Conservation (phyloP, 2,329 filamentous ascomycete species). For the Sporothrix inflata region DNA sequence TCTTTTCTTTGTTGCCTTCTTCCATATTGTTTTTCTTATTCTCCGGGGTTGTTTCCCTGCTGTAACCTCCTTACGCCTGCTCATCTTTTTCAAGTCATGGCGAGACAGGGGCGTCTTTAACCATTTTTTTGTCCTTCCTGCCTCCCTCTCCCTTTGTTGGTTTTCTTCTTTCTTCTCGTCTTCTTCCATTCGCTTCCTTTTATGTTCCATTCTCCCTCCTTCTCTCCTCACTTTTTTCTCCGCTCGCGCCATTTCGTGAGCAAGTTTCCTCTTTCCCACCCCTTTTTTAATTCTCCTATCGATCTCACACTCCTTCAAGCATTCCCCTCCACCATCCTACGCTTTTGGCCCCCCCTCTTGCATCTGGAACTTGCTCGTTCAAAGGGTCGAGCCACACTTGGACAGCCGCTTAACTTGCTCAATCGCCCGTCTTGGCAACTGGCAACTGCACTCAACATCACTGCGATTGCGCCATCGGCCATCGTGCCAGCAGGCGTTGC, state of each 20-base stretch:
- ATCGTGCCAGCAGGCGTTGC: neutral
- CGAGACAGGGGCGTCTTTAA: neutral
- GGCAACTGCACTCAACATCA: no score
- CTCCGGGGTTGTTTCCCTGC: neutral
- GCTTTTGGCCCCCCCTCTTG: neutral
- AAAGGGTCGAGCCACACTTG: constrained; percentile 2
- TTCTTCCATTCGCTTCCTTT: neutral
- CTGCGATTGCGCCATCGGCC: neutral
- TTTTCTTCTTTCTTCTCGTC: neutral
- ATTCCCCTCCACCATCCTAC: neutral
- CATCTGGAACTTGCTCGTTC: constrained; percentile 25
- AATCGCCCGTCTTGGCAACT: neutral
- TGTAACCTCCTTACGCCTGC: neutral
- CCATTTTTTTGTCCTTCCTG: neutral
- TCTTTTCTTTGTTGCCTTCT: neutral
- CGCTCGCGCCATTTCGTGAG: constrained; percentile 11
- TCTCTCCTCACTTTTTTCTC: neutral
- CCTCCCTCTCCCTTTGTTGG: no score
- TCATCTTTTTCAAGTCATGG: constrained; percentile 7
- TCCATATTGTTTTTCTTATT: constrained; percentile 7
- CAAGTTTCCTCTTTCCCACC: constrained; percentile 12
- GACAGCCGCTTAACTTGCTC: constrained; percentile 2
- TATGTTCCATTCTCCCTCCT: constrained; percentile 2
- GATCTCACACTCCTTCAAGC: constrained; percentile 11
- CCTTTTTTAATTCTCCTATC: constrained; percentile 14